Percentiles rank a stretch among this genome's conserved stretches.
These are phyloP conservation scores for Trichoderma hamatum DNA, from an alignment of 2,329 filamentous ascomycete species.

Conservation along the genomic window DNA sequence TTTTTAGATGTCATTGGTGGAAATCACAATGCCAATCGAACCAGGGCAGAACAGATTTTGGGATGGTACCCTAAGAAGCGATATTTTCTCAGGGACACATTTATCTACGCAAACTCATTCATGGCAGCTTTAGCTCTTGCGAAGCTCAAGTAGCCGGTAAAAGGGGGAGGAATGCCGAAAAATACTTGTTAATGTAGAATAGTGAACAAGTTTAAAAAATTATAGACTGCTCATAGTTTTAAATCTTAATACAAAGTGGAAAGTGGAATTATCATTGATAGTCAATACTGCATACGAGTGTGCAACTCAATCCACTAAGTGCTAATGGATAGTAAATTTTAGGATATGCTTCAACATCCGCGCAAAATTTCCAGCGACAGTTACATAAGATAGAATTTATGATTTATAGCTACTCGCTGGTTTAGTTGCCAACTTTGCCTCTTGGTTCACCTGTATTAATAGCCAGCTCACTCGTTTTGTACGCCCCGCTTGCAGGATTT, in stretches of 20 bases:
- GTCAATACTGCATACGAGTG: background rate
- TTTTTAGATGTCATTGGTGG: background rate
- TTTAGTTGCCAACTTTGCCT: background rate
- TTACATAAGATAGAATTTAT: too few relatives aligned
- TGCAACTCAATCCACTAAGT: background rate
- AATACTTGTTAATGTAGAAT: background rate
- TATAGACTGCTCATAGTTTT: background rate
- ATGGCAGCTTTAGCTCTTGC: conserved; percentile 7
- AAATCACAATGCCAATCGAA: background rate
- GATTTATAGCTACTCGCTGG: background rate
- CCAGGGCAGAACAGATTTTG: background rate
- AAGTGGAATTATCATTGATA: background rate
- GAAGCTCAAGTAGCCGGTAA: background rate
- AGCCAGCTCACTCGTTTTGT: background rate
- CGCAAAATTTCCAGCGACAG: background rate
- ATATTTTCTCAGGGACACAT: conserved; percentile 4
- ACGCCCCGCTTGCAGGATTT: background rate
- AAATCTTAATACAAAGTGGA: background rate
- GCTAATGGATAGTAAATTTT: background rate
- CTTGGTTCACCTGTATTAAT: background rate
- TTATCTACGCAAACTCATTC: conserved; percentile 8
- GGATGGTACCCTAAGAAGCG: conserved; percentile 9
- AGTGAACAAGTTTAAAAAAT: too few relatives aligned
- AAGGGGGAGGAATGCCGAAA: background rate
- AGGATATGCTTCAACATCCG: background rate